phyloP scores from a whole-genome alignment of 805 yeast genomes.

The Candida yuanshanica region DNA sequence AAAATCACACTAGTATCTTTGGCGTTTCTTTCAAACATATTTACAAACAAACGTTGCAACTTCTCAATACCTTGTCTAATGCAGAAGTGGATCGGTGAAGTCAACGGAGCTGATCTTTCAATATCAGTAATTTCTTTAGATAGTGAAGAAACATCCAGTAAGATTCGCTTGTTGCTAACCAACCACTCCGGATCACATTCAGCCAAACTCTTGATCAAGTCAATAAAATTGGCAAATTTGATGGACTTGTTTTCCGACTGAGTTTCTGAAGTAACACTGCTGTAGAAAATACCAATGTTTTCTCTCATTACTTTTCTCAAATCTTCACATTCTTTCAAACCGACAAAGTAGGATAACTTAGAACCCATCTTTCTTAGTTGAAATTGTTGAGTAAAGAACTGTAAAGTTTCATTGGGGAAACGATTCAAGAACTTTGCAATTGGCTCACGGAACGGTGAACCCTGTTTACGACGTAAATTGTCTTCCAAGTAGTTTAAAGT shows the following conservation, averaged over 20 bases:
- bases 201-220: constrained; percentile 51
- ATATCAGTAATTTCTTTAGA: constrained; percentile 39
- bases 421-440: constrained; percentile 81
- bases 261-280: constrained; percentile 42
- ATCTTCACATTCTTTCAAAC: constrained; percentile 45
- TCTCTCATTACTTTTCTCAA: constrained; percentile 52
- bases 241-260: constrained; percentile 49
- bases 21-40: constrained; percentile 28
- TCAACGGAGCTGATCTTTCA: constrained; percentile 37
- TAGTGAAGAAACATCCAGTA: constrained; percentile 37
- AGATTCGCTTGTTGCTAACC: constrained; percentile 38
- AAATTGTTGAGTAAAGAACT: constrained; percentile 63
- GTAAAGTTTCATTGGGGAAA: constrained; percentile 69
- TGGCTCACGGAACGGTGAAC: constrained; percentile 89
- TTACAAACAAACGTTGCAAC: constrained; percentile 46
- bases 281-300: constrained; percentile 44
- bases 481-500: constrained; percentile 76
- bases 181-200: constrained; percentile 55
- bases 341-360: constrained; percentile 61
- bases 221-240: constrained; percentile 70
- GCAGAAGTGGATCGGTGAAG: constrained; percentile 62
- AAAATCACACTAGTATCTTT: constrained; percentile 34
- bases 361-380: constrained; percentile 57
- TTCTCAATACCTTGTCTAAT: constrained; percentile 62
- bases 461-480: constrained; percentile 74